Percentiles rank a stretch among this genome's conserved stretches.
These are phyloP conservation scores for Fusarium sp. DNA, from an alignment of 2,329 filamentous ascomycete species.

Conservation along the genomic window DNA sequence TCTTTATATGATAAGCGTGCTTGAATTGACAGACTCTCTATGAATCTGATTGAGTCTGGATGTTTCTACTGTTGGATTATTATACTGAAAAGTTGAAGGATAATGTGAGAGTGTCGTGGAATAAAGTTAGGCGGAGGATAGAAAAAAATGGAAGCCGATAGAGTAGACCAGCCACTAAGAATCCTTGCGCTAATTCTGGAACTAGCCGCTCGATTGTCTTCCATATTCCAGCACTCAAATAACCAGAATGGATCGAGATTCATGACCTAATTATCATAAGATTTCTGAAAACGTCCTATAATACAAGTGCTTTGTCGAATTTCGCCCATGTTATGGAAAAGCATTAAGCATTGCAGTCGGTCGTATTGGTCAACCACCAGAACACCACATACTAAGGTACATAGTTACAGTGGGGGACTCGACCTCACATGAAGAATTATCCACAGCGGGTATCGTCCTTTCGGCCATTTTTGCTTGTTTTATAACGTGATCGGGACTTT, in stretches of 20 bases:
- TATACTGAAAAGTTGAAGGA: background rate
- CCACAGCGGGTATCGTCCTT: background rate
- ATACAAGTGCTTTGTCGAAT: background rate
- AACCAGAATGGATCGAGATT: background rate
- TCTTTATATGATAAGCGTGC: background rate
- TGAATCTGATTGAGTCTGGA: background rate
- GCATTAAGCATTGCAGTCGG: background rate
- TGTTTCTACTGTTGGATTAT: background rate
- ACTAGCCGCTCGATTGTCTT: background rate
- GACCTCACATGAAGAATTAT: background rate
- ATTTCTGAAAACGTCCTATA: background rate
- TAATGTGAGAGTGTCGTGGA: background rate
- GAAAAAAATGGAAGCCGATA: slow-evolving; percentile 28
- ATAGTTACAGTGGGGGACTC: background rate
- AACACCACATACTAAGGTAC: background rate
- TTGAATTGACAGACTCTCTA: background rate
- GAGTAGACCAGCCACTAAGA: slow-evolving; percentile 17
- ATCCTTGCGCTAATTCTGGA: slow-evolving; percentile 17
- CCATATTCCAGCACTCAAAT: background rate
- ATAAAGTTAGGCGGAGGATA: background rate
- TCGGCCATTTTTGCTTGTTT: slow-evolving; percentile 5
- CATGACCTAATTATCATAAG: background rate
- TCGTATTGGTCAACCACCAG: background rate
- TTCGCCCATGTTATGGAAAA: background rate
- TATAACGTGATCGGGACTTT: background rate